phyloP scores from a whole-genome alignment of 2,329 filamentous ascomycete species.

The Lachnellula arida region DNA sequence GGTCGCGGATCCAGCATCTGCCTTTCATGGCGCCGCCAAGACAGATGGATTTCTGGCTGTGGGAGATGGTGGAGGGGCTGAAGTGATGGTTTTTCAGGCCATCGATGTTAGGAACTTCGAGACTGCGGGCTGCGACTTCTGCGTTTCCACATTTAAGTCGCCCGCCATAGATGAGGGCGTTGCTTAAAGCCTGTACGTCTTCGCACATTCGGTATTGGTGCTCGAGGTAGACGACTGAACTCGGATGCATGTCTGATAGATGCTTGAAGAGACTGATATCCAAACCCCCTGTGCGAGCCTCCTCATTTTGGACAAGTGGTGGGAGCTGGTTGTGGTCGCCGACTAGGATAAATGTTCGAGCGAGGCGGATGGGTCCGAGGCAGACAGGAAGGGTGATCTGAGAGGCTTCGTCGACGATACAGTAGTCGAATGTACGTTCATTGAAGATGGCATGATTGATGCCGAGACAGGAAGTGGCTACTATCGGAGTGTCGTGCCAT shows the following conservation, averaged over 20 bases:
- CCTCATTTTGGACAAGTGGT: constrained; percentile 87
- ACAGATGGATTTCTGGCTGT: constrained; percentile 51
- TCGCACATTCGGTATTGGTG: constrained; percentile 99
- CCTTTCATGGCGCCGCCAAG: constrained; percentile 33
- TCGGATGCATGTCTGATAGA: constrained; percentile 81
- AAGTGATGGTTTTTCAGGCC: constrained; percentile 58
- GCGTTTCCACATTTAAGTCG: constrained; percentile 83
- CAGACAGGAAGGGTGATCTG: constrained; percentile 97
- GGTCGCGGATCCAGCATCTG: constrained; percentile 71
- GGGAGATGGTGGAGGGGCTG: constrained; percentile 39
- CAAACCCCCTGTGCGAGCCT: constrained; percentile 77
- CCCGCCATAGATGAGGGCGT: constrained; percentile 88
- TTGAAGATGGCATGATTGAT: constrained; percentile 86
- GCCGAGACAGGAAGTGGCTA: constrained; percentile 91
- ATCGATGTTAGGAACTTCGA: constrained; percentile 63
- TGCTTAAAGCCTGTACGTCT: constrained; percentile 92
- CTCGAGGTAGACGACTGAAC: constrained; percentile 84
- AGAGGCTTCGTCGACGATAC: constrained; percentile 95
- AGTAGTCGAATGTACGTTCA: constrained; percentile 91
- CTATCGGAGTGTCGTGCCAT: constrained; percentile 82
- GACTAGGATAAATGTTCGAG: constrained; percentile 87
- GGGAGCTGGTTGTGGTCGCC: constrained; percentile 96
- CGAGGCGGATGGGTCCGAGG: constrained; percentile 88
- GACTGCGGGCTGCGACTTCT: constrained; percentile 62
- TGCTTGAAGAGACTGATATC: constrained; percentile 93